Evolutionary conservation across 179 eudicot genomes (phyloP), one percentile per base, ranked within the genome.

Genomic region (Beta macrorhiza): DNA sequence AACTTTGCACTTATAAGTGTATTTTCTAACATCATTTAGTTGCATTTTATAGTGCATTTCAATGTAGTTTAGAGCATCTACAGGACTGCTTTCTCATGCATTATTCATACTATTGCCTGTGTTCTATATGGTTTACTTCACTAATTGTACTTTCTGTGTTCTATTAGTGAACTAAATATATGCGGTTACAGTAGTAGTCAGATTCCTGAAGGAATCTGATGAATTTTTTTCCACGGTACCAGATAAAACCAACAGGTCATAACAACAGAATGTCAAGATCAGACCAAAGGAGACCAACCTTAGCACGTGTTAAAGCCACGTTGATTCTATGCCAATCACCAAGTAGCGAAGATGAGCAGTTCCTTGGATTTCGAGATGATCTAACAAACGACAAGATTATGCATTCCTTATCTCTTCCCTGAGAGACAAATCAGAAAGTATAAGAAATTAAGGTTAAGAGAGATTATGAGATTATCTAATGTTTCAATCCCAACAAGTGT

Each of bases 381-480:
- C 98, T 86, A 71, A 93, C 97, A 75, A 97, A 96, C 7, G 99
- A 96, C 67, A 96, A 88, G 69, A 96, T 78, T 81, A 96, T 90
- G 86, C 99, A 96, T 80, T 96, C 99, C 85, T 94, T 96, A 73
- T 96, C 99, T 79, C 99, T 91, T 79, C 99, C 99, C 99, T 96
- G 87, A 76, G 75, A 75, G 78, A 32, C 61, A 73, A 59, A 77
- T 47, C 58, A 61, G 22, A 16, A 70, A 68, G 57, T 52, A 69
- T 47, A 6, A 80, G 55, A 32, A 76, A 56, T 7, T 44, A 64
- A 53, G 10, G 7, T 14, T 25, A 5, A 72, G 0, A 45, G 0
- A 29, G 8, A 37, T 25, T 25, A 25, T 25, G 25, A 25, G 25
- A 25, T 53, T 12, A 49, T 19, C 20, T n/a, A 70, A 62, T 5